These are phyloP conservation scores for Phytopythium kandeliae DNA, from an alignment of 352 stramenopile species.

Conservation along the genomic window DNA sequence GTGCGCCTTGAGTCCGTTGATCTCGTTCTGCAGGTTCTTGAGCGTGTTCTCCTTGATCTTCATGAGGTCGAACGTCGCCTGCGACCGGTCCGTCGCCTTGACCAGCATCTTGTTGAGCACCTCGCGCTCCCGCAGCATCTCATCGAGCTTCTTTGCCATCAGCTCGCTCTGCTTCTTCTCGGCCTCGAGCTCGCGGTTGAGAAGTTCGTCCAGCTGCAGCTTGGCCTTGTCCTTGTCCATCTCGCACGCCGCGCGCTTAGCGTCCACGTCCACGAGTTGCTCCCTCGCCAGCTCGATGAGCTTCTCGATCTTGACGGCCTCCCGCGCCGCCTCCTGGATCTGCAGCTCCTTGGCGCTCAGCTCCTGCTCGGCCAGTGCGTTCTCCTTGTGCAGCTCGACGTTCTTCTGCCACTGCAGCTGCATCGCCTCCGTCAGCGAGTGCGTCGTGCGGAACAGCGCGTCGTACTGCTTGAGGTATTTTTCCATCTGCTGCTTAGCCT, in stretches of 20 bases:
- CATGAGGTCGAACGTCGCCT: conserved; percentile 88
- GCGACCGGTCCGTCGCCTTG: conserved; percentile 87
- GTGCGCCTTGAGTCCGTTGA: conserved; percentile 80
- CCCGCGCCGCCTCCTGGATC: conserved; percentile 40
- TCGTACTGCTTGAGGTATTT: conserved; percentile 87
- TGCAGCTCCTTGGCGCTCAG: conserved; percentile 45
- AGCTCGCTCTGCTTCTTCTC: conserved; percentile 39
- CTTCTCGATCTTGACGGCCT: conserved; percentile 71
- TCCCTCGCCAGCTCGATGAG: conserved; percentile 82
- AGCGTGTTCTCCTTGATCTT: conserved; percentile 84
- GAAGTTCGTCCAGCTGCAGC: conserved; percentile 50
- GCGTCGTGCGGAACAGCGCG: conserved; percentile 69
- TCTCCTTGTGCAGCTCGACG: conserved; percentile 39
- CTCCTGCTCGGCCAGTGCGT: conserved; percentile 78
- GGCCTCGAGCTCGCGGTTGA: conserved; percentile 74
- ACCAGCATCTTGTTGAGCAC: conserved; percentile 85
- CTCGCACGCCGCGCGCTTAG: conserved; percentile 86
- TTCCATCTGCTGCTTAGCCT: conserved; percentile 70
- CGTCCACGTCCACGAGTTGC: conserved; percentile 90
- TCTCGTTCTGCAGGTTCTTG: conserved; percentile 81
- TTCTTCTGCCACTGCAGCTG: conserved; percentile 82
- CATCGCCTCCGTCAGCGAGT: conserved; percentile 75
- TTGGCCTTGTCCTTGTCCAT: conserved; percentile 78
- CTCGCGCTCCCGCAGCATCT: conserved; percentile 61
- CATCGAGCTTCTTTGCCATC: conserved; percentile 67